Evolutionary conservation across 2,329 filamentous ascomycete species (phyloP), one percentile per base, ranked within the genome.

Genomic region (Alternaria panax): DNA sequence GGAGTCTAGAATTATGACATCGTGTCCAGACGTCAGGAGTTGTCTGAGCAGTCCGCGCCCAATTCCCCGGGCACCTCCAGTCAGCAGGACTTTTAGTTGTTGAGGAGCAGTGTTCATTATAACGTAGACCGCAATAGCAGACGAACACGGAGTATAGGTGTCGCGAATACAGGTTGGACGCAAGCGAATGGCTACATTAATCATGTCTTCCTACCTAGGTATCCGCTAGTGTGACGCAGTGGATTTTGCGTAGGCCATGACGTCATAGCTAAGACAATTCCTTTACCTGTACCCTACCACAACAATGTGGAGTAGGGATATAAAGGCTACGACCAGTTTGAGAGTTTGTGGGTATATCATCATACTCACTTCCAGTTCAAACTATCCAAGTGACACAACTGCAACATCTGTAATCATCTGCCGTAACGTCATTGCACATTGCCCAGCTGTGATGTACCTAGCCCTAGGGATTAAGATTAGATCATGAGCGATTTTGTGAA

Each of bases 51-150:
- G 72, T 32, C 77, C 79, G 38, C 81, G 77, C 24, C 82, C 81
- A 43, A 84, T 83, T 25, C 81, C 82, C 27, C 79, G 75, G 5
- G 80, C 80, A 48, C 77, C 80, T 27, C 80, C 81, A n/a, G 77
- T 79, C 43, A 80, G 71, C 51, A 80, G 68, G 12, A 75, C 66
- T n/a, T 72, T 74, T 16, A 76, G 56, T 14, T 56, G 41, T 28
- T 62, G 51, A 5, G 45, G 57, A 6, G 28, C 28, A 8, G 45
- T 7, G 25, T 46, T 52, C 54, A 61, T 60, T 20, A 3, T 57
- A 4, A 51, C 53, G n/a, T 32, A 8, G 14, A 14, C 14, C 25
- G 5, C 7, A 16, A 14, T 25, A n/a, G 14, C 8, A 48, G 20
- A 36, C 12, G 22, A 14, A 9, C 7, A 25, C 20, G 20, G 6